Percentiles rank a stretch among this genome's conserved stretches.
phyloP scores from a whole-genome alignment of 768 basidiomycete genomes.

The Lactarius vividus region DNA sequence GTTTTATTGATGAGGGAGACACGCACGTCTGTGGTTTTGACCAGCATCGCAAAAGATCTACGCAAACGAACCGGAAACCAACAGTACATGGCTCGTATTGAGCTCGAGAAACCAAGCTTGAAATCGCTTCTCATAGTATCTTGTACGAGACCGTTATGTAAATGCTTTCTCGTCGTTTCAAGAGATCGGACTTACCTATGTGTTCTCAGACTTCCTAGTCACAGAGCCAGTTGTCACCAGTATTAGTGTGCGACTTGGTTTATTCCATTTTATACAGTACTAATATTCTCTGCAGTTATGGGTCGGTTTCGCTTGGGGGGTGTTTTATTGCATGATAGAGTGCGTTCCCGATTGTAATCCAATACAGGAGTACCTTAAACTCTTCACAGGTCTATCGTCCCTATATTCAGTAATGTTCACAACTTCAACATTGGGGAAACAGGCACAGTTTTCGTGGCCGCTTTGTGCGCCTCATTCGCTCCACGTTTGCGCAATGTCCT shows the following conservation, averaged over 20 bases:
- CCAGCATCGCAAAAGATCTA: slow-evolving; percentile 55
- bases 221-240: slow-evolving; percentile 75
- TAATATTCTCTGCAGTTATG: slow-evolving; percentile 46
- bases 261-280: neutral
- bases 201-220: slow-evolving; percentile 50
- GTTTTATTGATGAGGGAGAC: slow-evolving; percentile 69
- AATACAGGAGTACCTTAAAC: neutral
- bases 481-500: slow-evolving; percentile 13
- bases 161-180: slow-evolving; percentile 32
- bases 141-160: slow-evolving; percentile 68
- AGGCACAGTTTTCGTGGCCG: slow-evolving; percentile 57
- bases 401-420: slow-evolving; percentile 55
- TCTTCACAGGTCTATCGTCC: slow-evolving; percentile 48
- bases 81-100: slow-evolving; percentile 59
- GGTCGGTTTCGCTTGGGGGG: slow-evolving; percentile 75
- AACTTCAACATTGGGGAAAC: slow-evolving; percentile 56
- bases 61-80: slow-evolving; percentile 64
- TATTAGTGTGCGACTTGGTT: slow-evolving; percentile 54
- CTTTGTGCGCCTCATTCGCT: slow-evolving; percentile 43
- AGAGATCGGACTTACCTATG: neutral
- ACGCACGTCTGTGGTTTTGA: slow-evolving; percentile 65
- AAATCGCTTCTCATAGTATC: slow-evolving; percentile 63
- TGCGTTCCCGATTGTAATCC: slow-evolving; percentile 29
- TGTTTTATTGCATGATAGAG: slow-evolving; percentile 67
- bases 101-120: slow-evolving; percentile 58